These are phyloP conservation scores for Edaphochlamys debaryana DNA, from an alignment of 139 green algal species.

Conservation along the genomic window DNA sequence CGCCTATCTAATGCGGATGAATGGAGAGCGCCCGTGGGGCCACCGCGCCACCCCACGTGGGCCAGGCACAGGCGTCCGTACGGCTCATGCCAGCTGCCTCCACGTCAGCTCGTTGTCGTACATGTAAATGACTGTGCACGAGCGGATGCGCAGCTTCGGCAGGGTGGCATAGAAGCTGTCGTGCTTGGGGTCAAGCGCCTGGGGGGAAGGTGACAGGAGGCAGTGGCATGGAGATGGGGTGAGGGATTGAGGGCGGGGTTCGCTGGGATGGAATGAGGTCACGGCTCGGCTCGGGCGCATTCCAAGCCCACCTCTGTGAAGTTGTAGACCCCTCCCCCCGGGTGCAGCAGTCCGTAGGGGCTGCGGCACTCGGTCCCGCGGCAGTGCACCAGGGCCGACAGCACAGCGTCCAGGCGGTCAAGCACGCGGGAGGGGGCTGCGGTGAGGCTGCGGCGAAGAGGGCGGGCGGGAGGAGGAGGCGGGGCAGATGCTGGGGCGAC, in stretches of 20 bases:
- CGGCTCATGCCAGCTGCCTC: neutral
- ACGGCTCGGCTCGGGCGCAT: too few species aligned
- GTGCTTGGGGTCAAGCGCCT: neutral
- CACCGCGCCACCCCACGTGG: neutral
- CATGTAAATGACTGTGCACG: neutral
- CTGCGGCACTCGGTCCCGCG: too few species aligned
- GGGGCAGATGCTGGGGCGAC: neutral
- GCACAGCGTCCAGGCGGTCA: too few species aligned
- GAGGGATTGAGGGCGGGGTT: neutral
- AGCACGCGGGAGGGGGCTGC: too few species aligned
- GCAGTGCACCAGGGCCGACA: too few species aligned
- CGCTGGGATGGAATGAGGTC: neutral
- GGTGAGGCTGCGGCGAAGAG: too few species aligned
- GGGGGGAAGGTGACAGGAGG: too few species aligned
- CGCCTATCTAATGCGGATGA: too few species aligned
- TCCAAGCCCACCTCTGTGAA: neutral
- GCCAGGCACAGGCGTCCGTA: too few species aligned
- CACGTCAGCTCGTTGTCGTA: neutral
- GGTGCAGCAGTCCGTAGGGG: conserved; percentile 15
- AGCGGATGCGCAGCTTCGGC: neutral
- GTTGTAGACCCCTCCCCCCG: neutral
- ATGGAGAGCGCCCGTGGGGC: neutral
- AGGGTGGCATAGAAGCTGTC: neutral
- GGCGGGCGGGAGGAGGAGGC: neutral
- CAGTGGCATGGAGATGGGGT: neutral